Evolutionary conservation across 2,329 filamentous ascomycete genomes (phyloP), one percentile per base, ranked within the genome.

Genomic region (Fusarium sterilihyphosum): DNA sequence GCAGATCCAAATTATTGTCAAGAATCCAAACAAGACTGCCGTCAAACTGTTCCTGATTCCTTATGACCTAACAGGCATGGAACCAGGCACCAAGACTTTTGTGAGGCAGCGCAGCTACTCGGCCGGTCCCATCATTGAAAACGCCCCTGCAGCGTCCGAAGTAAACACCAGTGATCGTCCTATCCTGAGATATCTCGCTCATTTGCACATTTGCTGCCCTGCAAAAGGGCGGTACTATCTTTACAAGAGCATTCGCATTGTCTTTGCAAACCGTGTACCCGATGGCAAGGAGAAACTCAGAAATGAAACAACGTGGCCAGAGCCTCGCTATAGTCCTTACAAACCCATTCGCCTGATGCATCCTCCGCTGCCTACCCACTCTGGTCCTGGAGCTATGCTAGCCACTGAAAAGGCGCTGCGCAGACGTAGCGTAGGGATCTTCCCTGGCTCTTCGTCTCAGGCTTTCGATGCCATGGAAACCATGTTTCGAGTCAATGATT

Each of bases 11-110:
- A 97, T 99, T 73, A 92, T 99, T 71, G 94, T 99, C 81, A 98
- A 98, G 82, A 99, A 98, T 78, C 96, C 95, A 22, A 98, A 98
- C 84, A 98, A 98, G 81, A 98, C 96, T 8, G 96, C 96, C 3
- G 96, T 98, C 62, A 98, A 99, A 82, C 86, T 99, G 2, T 98
- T 98, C 77, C 87, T 98, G 31, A 91, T 99, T 6, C 96, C 96
- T 0, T 99, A 98, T 77, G 95, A 98, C 80, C 86, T 99, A 3
- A 88, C 91, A 2, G 96, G 94, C 59, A 99, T 99, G 96, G 93
- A 96, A 71, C 90, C 94, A 0, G 95, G 95, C 1, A 97, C 94
- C 22, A 98, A 98, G 83, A 99, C 96, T 0, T 98, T 98, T 77
- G 93, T 99, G 70, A 91, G 96, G 37, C 96, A 99, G 83, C 92